Conservation (phyloP, 805 yeast species). For the Barnettozyma populi region DNA sequence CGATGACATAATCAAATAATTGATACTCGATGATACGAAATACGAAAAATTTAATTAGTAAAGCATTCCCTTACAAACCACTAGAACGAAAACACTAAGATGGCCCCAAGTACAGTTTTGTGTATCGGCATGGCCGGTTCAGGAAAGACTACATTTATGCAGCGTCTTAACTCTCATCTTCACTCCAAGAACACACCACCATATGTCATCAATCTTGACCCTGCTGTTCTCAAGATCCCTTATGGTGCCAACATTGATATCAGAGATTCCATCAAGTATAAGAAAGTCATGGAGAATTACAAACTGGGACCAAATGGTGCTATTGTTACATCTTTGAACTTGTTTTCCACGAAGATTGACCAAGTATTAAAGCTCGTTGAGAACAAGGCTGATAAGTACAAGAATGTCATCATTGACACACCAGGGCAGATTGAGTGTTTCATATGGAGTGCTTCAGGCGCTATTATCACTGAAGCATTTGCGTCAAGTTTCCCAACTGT, state of each 20-base stretch:
- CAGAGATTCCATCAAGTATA: slow-evolving; percentile 91
- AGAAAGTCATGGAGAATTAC: slow-evolving; percentile 94
- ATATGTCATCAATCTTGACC: slow-evolving; percentile 90
- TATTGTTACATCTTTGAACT: slow-evolving; percentile 87
- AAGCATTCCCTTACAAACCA: neutral
- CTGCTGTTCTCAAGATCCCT: slow-evolving; percentile 93
- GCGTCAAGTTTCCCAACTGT: slow-evolving; percentile 96
- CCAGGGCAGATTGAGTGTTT: slow-evolving; percentile 99
- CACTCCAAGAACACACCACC: slow-evolving; percentile 72
- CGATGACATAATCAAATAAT: neutral
- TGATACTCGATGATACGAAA: neutral
- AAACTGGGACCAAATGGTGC: slow-evolving; percentile 98
- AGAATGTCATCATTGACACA: slow-evolving; percentile 85
- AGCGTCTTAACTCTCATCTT: slow-evolving; percentile 83
- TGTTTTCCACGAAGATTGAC: slow-evolving; percentile 92
- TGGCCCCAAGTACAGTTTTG: slow-evolving; percentile 38
- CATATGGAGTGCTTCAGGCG: slow-evolving; percentile 97
- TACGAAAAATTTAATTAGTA: neutral
- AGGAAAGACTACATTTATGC: slow-evolving; percentile 98
- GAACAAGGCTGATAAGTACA: slow-evolving; percentile 50
- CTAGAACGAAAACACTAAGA: slow-evolving; percentile 10
- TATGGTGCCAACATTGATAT: slow-evolving; percentile 93
- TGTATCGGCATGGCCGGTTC: slow-evolving; percentile 70
- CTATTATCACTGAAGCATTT: slow-evolving; percentile 93
- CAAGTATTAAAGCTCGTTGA: slow-evolving; percentile 86